A percentile compares a stretch with the other conserved stretches of the same genome.
These are phyloP conservation scores for Cucurbita ficifolia DNA, from an alignment of 306 rosid species.

Conservation along the genomic window DNA sequence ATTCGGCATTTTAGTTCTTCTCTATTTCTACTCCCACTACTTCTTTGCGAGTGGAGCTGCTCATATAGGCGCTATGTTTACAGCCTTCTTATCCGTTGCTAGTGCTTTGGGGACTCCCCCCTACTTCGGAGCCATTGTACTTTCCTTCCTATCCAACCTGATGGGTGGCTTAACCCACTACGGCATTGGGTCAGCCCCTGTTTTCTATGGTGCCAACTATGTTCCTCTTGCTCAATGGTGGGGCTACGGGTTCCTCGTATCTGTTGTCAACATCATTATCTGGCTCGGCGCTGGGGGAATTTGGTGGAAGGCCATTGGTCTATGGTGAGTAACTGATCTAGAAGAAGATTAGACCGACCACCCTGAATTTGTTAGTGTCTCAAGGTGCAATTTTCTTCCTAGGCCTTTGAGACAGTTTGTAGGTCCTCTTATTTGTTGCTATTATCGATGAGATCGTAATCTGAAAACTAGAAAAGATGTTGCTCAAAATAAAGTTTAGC, in stretches of 20 bases:
- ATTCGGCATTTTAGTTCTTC: slow-evolving; percentile 88
- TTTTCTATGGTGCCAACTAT: slow-evolving; percentile 89
- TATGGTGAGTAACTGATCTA: slow-evolving; percentile 43
- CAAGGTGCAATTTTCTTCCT: slow-evolving; percentile 13
- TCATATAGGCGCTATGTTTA: slow-evolving; percentile 98
- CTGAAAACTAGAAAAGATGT: slow-evolving; percentile 1
- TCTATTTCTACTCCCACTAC: slow-evolving; percentile 94
- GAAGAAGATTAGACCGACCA: not conserved
- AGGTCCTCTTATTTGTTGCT: slow-evolving; percentile 13
- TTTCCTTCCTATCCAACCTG: slow-evolving; percentile 85
- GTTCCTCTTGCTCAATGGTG: slow-evolving; percentile 94
- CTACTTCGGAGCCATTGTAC: slow-evolving; percentile 69
- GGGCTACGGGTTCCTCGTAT: slow-evolving; percentile 87
- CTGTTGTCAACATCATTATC: slow-evolving; percentile 67
- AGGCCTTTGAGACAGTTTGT: slow-evolving; percentile 28
- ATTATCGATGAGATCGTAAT: slow-evolving; percentile 11
- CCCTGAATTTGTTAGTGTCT: not conserved
- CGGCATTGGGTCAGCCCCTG: slow-evolving; percentile 97
- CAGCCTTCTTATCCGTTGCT: slow-evolving; percentile 97
- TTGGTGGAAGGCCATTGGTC: slow-evolving; percentile 91
- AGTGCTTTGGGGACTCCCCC: slow-evolving; percentile 97
- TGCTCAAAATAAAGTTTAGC: not conserved
- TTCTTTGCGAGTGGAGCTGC: slow-evolving; percentile 99
- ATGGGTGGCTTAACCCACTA: slow-evolving; percentile 99
- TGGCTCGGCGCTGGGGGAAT: slow-evolving; percentile 87